Percentiles rank a stretch among this genome's conserved stretches.
These are phyloP conservation scores for Penicillium silybi DNA, from an alignment of 495 filamentous ascomycete species.

Conservation along the genomic window DNA sequence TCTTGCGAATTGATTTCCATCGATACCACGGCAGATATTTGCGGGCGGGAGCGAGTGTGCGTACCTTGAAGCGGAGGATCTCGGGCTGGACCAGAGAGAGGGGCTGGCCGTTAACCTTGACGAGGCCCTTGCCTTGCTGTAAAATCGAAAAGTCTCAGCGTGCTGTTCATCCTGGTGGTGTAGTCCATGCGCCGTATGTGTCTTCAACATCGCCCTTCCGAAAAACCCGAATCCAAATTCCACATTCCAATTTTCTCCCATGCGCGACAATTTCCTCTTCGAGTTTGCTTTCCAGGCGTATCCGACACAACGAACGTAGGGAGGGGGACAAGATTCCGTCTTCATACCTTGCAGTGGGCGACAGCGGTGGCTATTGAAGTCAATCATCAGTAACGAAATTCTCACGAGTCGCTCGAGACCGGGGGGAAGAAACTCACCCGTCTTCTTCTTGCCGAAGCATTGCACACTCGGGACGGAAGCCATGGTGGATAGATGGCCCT, in stretches of 20 bases:
- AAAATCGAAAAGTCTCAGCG: constrained; percentile 34
- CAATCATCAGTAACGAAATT: constrained; percentile 32
- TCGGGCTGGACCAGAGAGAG: constrained; percentile 90
- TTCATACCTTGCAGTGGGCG: constrained; percentile 88
- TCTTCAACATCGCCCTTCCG: constrained; percentile 3
- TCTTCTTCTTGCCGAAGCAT: constrained; percentile 96
- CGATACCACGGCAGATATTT: background rate
- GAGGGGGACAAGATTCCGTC: constrained; percentile 10
- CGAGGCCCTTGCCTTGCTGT: constrained; percentile 85
- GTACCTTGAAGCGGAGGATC: constrained; percentile 94
- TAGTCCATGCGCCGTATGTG: constrained; percentile 13
- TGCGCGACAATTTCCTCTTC: background rate
- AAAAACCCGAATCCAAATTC: background rate
- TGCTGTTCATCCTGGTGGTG: constrained; percentile 15
- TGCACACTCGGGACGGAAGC: constrained; percentile 79
- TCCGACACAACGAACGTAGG: constrained; percentile 19
- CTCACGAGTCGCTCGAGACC: background rate
- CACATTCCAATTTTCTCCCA: background rate
- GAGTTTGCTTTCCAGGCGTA: background rate
- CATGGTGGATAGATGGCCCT: constrained; percentile 58
- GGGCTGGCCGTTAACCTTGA: constrained; percentile 98
- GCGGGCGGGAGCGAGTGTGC: constrained; percentile 5
- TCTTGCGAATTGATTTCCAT: constrained; percentile 2
- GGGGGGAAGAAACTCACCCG: constrained; percentile 45
- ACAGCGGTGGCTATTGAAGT: constrained; percentile 67